Base-by-base conservation (phyloP, 805 yeast species). In the Candida maris region DNA sequence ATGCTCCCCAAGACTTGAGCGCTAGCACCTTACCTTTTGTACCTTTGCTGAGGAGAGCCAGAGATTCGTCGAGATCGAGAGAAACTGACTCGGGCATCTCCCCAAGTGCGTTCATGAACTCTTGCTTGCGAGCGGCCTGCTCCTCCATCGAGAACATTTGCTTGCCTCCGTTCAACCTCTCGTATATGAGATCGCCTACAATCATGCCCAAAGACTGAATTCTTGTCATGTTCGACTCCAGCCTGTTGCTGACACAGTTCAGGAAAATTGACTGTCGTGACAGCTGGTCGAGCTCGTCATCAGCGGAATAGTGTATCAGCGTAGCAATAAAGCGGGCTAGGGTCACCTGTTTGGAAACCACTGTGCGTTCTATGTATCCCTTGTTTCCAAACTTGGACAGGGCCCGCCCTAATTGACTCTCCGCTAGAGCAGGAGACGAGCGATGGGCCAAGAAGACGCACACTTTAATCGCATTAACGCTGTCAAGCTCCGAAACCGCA, bases 201-300 rank as follows among this genome's bases (percentile, higher is more conserved):
- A 71, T 49, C 55, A 81, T 74, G 0, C 80, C 88, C 21, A 79
- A 55, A 10, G 65, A 51, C 37, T 85, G 68, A 2, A 70, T 57
- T n/a, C 49, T 52, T 1, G 55, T 48, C 1, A 76, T 66, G 30
- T 67, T 65, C 0, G 82, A 72, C 18, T 67, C 68, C n/a, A 83
- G 62, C 24, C 81, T 63, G 34, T 66, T 59, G 0, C 83, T 71
- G n/a, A 83, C 65, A 0, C 76, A 68, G 17, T 62, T 52, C 12
- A 81, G 53, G 46, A 81, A 80, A 0, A 35, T 35, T 2, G 59
- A 36, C 6, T 67, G 59, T 9, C 49, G 54, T 4, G 76, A 53
- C 2, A 78, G 16, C 1, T 40, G 46, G 7, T 36, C 30, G 0
- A 68, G 42, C 15, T 54, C 45, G 0, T 42, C 48, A 1, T 49